phyloP scores from a whole-genome alignment of 805 yeast species.

The Komagataella populi region DNA sequence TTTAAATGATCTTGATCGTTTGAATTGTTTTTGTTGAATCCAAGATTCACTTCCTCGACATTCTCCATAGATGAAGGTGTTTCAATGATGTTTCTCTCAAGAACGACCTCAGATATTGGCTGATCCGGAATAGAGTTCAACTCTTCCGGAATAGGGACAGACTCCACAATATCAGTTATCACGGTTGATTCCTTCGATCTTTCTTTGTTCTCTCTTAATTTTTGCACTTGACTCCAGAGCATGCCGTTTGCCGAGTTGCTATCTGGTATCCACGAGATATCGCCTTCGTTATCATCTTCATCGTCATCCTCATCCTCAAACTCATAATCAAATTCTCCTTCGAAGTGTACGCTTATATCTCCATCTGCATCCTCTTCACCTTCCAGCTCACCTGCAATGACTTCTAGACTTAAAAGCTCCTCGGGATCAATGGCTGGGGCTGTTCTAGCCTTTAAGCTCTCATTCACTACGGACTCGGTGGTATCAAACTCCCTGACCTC shows the following conservation, averaged over 20 bases:
- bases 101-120: not conserved
- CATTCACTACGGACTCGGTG: not conserved
- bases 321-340: slow-evolving; percentile 19
- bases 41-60: not conserved
- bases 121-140: not conserved
- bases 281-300: slow-evolving; percentile 11
- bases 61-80: not conserved
- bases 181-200: not conserved
- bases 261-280: slow-evolving; percentile 5
- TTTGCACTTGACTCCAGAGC: slow-evolving; percentile 26
- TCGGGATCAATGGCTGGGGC: slow-evolving; percentile 22
- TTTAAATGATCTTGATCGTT: not conserved
- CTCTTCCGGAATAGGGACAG: not conserved
- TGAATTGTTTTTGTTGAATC: not conserved
- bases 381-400: slow-evolving; percentile 35
- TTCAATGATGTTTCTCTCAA: not conserved
- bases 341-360: slow-evolving; percentile 24
- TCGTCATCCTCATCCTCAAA: slow-evolving; percentile 23
- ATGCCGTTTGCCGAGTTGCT: slow-evolving; percentile 19
- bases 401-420: slow-evolving; percentile 37
- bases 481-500: not conserved
- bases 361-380: slow-evolving; percentile 14
- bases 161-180: not conserved
- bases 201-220: slow-evolving; percentile 13
- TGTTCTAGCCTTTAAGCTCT: not conserved